Evolutionary conservation across 179 eudicot species (phyloP).

Genomic region (Vitellaria paradoxa): DNA sequence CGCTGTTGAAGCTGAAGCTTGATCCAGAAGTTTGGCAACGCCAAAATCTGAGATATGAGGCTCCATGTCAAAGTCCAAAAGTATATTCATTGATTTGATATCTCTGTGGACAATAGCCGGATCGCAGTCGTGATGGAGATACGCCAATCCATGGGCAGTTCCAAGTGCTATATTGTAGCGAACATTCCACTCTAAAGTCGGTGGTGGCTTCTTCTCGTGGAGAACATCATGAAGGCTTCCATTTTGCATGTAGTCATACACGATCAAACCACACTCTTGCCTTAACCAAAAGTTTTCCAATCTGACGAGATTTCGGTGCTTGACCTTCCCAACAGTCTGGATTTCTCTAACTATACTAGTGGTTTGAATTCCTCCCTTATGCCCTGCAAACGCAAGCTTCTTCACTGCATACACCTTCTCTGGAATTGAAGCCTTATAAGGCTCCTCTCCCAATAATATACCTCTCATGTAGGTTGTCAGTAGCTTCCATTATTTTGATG

Average conservation of each 20-base stretch:
- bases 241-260: slow-evolving; percentile 70
- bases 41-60: slow-evolving; percentile 96
- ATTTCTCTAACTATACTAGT: slow-evolving; percentile 70
- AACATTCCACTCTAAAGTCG: slow-evolving; percentile 50
- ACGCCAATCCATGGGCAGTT: slow-evolving; percentile 70
- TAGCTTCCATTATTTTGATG: slow-evolving; percentile 53
- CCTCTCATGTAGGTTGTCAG: slow-evolving; percentile 55
- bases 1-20: slow-evolving; percentile 34
- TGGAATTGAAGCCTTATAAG: slow-evolving; percentile 54
- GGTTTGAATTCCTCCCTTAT: slow-evolving; percentile 21
- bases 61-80: slow-evolving; percentile 69
- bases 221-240: slow-evolving; percentile 79
- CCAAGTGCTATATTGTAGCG: slow-evolving; percentile 76
- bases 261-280: slow-evolving; percentile 58
- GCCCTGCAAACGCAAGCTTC: slow-evolving; percentile 51
- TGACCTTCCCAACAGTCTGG: slow-evolving; percentile 66
- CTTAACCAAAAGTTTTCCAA: slow-evolving; percentile 59
- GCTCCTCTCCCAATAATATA: slow-evolving; percentile 84
- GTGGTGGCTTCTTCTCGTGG: slow-evolving; percentile 37
- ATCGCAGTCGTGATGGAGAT: slow-evolving; percentile 79
- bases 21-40: slow-evolving; percentile 73
- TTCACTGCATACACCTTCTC: slow-evolving; percentile 68
- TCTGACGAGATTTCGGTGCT: slow-evolving; percentile 68
- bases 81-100: slow-evolving; percentile 80
- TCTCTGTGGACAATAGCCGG: slow-evolving; percentile 83